Evolutionary conservation across 805 yeast species (phyloP), one percentile per base, ranked within the genome.

Genomic region (Alloascoidea hylecoeti): DNA sequence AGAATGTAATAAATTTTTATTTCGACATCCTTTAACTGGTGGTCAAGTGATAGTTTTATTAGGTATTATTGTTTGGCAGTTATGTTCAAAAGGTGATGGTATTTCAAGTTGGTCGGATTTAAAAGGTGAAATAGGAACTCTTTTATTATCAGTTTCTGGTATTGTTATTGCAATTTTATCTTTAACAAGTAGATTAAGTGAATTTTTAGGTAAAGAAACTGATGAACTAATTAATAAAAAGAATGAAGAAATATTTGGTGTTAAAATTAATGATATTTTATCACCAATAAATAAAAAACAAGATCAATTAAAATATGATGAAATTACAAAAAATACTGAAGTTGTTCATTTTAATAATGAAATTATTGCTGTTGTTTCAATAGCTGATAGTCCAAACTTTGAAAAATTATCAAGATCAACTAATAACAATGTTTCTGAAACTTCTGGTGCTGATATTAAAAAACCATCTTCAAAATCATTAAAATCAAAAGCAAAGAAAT

Each of bases 11-110:
- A 9, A n/a, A 9, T 23, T 23, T n/a, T 23, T 23, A 23, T 23
- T 23, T n/a, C 30, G 30, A n/a, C 30, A 23, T n/a, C 30, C 30
- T 9, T 9, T 23, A n/a, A 23, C 30, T 23, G 30, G 30, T 23
- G 30, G 30, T n/a, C 30, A 23, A n/a, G n/a, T 23, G 13, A 23
- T 23, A 9, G 30, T 23, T 23, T 23, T 23, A n/a, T n/a, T 23
- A n/a, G 30, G 30, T n/a, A 23, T 23, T 23, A n/a, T 23, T 9
- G 30, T n/a, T n/a, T 23, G 30, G 30, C 30, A 23, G 30, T n/a
- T 23, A n/a, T 9, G 9, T 23, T n/a, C 9, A 9, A 23, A n/a
- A 9, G 30, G 30, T 23, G 30, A 9, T 9, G 30, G 30, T n/a
- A 9, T 23, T n/a, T 9, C 9, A 9, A 23, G 30, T n/a, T 23